These are phyloP conservation scores for Quercus variabilis DNA, from an alignment of 306 rosid genomes.

Conservation along the genomic window DNA sequence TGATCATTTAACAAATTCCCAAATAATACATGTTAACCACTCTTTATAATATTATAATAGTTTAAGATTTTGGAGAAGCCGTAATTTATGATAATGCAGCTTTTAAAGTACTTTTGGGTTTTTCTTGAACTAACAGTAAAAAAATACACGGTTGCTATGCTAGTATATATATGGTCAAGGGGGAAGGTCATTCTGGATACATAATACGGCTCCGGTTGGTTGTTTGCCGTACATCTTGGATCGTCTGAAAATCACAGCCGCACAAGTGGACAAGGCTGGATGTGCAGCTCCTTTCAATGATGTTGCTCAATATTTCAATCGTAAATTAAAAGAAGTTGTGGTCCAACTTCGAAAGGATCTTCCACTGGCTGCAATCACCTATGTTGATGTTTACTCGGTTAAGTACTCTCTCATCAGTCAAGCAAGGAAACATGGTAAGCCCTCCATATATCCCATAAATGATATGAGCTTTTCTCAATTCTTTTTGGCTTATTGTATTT, in stretches of 20 bases:
- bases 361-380: slow-evolving; percentile 65
- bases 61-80: no score
- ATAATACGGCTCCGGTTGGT: slow-evolving; percentile 75
- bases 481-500: no score
- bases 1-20: no score
- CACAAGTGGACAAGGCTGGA: slow-evolving; percentile 57
- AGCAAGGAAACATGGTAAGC: slow-evolving; percentile 50
- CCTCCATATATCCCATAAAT: neutral
- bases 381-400: slow-evolving; percentile 69
- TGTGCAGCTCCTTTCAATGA: slow-evolving; percentile 58
- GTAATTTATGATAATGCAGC: no score
- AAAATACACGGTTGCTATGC: neutral
- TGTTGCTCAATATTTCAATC: slow-evolving; percentile 63
- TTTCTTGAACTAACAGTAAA: neutral
- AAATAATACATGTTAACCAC: no score
- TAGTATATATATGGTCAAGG: slow-evolving; percentile 50
- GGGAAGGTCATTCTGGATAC: slow-evolving; percentile 68
- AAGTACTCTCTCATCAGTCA: slow-evolving; percentile 68
- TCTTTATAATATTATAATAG: no score
- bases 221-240: slow-evolving; percentile 42
- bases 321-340: slow-evolving; percentile 31
- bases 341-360: slow-evolving; percentile 49
- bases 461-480: no score
- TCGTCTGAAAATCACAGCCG: slow-evolving; percentile 12
- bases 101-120: no score